Conservation (phyloP, 106 monocot species). For the Dactylorhiza incarnata region DNA sequence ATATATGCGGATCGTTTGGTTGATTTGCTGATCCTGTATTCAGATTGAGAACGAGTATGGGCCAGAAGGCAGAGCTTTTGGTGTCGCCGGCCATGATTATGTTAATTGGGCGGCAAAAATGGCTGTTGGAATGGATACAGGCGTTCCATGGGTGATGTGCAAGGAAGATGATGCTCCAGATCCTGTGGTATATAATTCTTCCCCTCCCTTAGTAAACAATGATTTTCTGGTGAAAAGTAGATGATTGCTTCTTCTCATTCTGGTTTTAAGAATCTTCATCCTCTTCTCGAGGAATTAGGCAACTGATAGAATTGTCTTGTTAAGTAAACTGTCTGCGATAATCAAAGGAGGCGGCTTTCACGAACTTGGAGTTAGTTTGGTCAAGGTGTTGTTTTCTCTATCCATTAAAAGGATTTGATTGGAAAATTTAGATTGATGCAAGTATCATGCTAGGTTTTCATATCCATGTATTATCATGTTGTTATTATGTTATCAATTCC, state of each 20-base stretch:
- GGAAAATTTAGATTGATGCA: too few species aligned
- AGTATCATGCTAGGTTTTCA: too few species aligned
- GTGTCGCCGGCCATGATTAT: slow-evolving; percentile 62
- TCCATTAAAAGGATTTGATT: too few species aligned
- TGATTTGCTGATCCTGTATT: slow-evolving; percentile 30
- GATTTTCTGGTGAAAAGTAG: not conserved
- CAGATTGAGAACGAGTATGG: slow-evolving; percentile 99
- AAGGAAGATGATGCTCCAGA: slow-evolving; percentile 99
- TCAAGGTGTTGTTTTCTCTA: too few species aligned
- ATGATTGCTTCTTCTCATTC: not conserved
- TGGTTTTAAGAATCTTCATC: too few species aligned
- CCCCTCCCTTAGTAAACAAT: not conserved
- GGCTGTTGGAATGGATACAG: slow-evolving; percentile 76
- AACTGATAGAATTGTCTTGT: too few species aligned
- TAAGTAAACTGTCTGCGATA: too few species aligned
- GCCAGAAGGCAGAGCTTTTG: slow-evolving; percentile 68
- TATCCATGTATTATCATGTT: too few species aligned
- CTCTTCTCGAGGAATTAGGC: too few species aligned
- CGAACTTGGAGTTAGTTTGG: too few species aligned
- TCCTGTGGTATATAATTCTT: slow-evolving; percentile 60
- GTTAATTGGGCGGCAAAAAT: slow-evolving; percentile 87
- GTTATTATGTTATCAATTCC: too few species aligned
- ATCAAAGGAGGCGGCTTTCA: too few species aligned
- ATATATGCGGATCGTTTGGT: slow-evolving; percentile 31
- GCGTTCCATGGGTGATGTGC: slow-evolving; percentile 99